Evolutionary conservation across 2,329 filamentous ascomycete species (phyloP).

Genomic region (Alternaria gansuensis): DNA sequence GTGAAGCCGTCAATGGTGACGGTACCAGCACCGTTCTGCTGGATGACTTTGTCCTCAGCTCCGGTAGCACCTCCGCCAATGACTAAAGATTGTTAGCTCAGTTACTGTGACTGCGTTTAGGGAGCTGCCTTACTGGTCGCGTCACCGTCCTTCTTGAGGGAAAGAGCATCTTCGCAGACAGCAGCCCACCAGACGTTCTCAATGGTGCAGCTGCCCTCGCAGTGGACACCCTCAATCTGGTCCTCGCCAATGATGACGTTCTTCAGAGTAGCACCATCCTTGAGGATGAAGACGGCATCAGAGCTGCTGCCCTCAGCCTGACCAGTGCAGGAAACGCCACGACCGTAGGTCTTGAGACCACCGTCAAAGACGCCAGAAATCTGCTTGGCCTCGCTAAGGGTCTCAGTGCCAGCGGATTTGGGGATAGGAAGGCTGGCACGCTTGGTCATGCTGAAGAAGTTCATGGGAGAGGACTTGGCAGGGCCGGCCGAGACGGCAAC

Average conservation of each 20-base stretch:
- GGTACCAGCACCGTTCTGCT: slow-evolving; percentile 55
- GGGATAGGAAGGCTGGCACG: slow-evolving; percentile 45
- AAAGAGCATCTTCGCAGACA: slow-evolving; percentile 54
- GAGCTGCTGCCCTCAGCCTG: slow-evolving; percentile 57
- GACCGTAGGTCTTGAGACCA: slow-evolving; percentile 48
- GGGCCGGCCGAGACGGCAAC: slow-evolving; percentile 42
- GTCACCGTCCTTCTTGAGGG: slow-evolving; percentile 42
- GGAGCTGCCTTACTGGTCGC: slow-evolving; percentile 15
- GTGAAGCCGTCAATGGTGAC: slow-evolving; percentile 51
- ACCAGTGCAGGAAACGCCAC: slow-evolving; percentile 52
- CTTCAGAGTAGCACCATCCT: slow-evolving; percentile 61
- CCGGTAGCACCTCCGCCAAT: slow-evolving; percentile 54
- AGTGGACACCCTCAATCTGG: slow-evolving; percentile 52
- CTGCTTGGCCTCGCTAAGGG: slow-evolving; percentile 33
- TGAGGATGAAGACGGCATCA: slow-evolving; percentile 64
- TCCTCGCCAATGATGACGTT: slow-evolving; percentile 65
- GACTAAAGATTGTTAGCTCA: slow-evolving; percentile 23
- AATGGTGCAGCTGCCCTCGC: slow-evolving; percentile 58
- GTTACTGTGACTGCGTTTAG: not conserved
- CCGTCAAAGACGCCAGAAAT: slow-evolving; percentile 45
- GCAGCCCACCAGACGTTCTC: slow-evolving; percentile 53
- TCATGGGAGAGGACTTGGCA: slow-evolving; percentile 22
- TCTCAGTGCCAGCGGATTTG: slow-evolving; percentile 41
- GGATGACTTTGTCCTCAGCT: slow-evolving; percentile 55
- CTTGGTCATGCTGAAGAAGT: slow-evolving; percentile 40